Conservation (phyloP, 768 basidiomycete species). For the Sporobolomyces phaffii region DNA sequence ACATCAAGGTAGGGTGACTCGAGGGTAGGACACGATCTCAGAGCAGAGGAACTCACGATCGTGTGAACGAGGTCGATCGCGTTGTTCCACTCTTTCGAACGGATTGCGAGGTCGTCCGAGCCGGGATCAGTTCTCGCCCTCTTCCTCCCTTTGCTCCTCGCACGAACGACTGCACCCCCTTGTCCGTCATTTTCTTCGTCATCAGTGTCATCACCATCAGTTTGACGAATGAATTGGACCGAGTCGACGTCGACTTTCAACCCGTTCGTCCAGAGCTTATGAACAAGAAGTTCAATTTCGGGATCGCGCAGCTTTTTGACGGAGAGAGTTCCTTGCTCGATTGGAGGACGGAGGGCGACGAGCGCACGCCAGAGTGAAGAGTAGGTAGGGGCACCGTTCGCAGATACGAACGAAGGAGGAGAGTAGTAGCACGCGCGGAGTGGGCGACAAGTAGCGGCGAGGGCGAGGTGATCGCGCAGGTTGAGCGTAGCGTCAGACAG, state of each 20-base stretch:
- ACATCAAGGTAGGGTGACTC: no score
- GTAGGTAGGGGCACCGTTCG: neutral
- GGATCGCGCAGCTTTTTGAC: no score
- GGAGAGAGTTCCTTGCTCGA: neutral
- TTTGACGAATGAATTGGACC: neutral
- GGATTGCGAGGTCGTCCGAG: neutral
- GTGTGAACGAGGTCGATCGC: constrained; percentile 3
- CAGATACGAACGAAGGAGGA: no score
- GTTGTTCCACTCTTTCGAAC: neutral
- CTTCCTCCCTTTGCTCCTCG: no score
- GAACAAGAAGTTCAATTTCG: neutral
- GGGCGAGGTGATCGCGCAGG: constrained; percentile 27
- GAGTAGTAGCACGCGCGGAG: constrained; percentile 11
- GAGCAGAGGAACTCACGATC: neutral
- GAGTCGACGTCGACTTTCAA: neutral
- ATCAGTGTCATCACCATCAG: neutral
- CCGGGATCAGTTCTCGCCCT: no score
- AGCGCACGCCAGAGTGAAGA: constrained; percentile 9
- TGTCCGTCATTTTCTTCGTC: neutral
- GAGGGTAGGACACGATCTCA: no score
- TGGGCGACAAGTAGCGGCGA: constrained; percentile 15
- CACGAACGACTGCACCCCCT: neutral
- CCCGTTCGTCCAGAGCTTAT: neutral
- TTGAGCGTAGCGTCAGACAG: neutral
- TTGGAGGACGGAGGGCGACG: constrained; percentile 5